phyloP scores from a whole-genome alignment of 768 basidiomycete genomes.

The Tulasnella sp. region DNA sequence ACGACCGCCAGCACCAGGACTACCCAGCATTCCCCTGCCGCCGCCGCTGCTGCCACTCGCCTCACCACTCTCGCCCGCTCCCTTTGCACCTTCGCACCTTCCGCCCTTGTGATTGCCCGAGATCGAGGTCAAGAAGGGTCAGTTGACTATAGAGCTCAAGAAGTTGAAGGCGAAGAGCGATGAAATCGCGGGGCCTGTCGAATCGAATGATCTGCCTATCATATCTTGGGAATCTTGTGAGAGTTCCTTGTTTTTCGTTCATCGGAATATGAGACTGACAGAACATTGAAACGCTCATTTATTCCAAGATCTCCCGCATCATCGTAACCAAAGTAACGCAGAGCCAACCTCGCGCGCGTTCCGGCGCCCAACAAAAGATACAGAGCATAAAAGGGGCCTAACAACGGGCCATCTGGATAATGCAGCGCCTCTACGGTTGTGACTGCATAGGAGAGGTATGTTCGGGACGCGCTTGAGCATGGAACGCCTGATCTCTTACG shows the following conservation, averaged over 20 bases:
- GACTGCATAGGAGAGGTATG: no score
- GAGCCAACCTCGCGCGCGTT: background rate
- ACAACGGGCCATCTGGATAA: no score
- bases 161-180: constrained; percentile 71
- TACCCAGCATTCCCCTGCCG: background rate
- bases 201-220: constrained; percentile 63
- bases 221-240: constrained; percentile 79
- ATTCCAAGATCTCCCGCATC: constrained; percentile 6
- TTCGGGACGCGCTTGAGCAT: no score
- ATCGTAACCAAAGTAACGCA: background rate
- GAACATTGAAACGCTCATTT: no score
- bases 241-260: no score
- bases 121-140: constrained; percentile 72
- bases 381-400: no score
- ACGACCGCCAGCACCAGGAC: background rate
- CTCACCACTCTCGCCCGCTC: background rate
- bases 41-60: background rate
- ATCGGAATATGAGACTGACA: no score
- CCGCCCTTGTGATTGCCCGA: constrained; percentile 25
- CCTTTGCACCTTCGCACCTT: background rate
- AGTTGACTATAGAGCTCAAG: constrained; percentile 90
- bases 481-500: no score
- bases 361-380: constrained; percentile 4
- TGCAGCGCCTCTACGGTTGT: no score
- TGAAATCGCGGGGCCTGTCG: constrained; percentile 64